Evolutionary conservation across 2,329 filamentous ascomycete genomes (phyloP), one percentile per base, ranked within the genome.

Genomic region (Ustulina deusta): DNA sequence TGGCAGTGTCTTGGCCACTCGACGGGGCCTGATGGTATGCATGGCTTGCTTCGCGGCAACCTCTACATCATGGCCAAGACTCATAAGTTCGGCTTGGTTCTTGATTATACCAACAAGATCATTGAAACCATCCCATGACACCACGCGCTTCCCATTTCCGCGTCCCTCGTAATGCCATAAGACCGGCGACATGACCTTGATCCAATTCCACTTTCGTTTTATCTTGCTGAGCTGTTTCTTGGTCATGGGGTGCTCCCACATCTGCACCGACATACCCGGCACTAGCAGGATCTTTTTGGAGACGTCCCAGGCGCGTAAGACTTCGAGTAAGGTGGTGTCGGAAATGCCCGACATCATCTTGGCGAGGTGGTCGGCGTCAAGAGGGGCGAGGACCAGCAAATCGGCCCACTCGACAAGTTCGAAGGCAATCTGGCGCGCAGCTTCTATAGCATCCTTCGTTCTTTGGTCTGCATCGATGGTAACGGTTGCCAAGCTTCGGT

Each of bases 231-330:
- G 86, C 77, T 97, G 94, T 74, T 93, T 91, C 81, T 92, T 93
- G 17, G 93, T 97, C 81, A 94, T 90, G 2, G 94, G 93, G 74
- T 96, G 94, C 76, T 94, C 90, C 93, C 93, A 97, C 89, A 95
- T 94, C 68, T 92, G 87, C 1, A 89, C 89, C 38, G 92, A 95
- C 94, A 97, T 97, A 71, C 93, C 93, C 0, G 94, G 94, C 6
- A 97, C 90, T 65, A 97, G 82, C 56, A 97, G 81, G 34, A 97
- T 91, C 73, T 91, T 92, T 81, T 97, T 97, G 6, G 90, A 91
- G 0, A 91, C 89, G 74, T 97, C 90, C 94, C 94, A 97, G 63
- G 92, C 92, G 60, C 94, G 88, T 56, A 97, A 79, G 0, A 97
- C 88, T 73, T 95, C 91, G 60, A 97, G 85, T 7, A 97, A 84